These are phyloP conservation scores for Tetraselmis striata DNA, from an alignment of 139 green algal genomes.

Conservation along the genomic window DNA sequence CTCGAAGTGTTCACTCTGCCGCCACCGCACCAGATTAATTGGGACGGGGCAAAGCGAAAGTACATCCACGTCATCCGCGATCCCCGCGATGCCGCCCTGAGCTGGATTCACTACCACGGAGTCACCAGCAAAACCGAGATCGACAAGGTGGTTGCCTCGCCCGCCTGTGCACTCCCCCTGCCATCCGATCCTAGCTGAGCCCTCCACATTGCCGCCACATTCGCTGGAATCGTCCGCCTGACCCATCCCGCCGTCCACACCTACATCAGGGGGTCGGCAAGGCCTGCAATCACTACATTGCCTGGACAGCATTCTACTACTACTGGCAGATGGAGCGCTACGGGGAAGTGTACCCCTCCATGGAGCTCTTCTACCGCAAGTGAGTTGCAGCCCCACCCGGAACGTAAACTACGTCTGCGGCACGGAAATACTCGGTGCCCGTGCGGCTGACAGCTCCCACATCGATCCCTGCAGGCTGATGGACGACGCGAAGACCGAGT, in stretches of 20 bases:
- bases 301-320: not conserved
- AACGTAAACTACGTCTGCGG: too few species aligned
- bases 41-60: not conserved
- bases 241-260: not conserved
- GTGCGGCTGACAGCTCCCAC: too few species aligned
- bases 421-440: too few species aligned
- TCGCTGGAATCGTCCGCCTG: too few species aligned
- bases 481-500: not conserved
- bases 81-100: not conserved
- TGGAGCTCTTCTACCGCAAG: not conserved
- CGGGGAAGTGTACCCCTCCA: not conserved
- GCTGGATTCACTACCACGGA: not conserved
- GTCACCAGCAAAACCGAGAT: not conserved
- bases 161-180: too few species aligned
- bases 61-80: not conserved
- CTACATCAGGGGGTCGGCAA: not conserved
- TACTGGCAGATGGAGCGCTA: not conserved
- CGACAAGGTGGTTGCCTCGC: not conserved
- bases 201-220: too few species aligned
- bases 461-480: not conserved
- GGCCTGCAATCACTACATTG: not conserved
- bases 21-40: not conserved
- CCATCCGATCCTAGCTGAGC: too few species aligned
- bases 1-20: too few species aligned
- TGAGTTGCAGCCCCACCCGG: not conserved